Evolutionary conservation across 192 early-diverging fungal genomes (phyloP), one percentile per base, ranked within the genome.

Genomic region (Backusella tuberculispora): DNA sequence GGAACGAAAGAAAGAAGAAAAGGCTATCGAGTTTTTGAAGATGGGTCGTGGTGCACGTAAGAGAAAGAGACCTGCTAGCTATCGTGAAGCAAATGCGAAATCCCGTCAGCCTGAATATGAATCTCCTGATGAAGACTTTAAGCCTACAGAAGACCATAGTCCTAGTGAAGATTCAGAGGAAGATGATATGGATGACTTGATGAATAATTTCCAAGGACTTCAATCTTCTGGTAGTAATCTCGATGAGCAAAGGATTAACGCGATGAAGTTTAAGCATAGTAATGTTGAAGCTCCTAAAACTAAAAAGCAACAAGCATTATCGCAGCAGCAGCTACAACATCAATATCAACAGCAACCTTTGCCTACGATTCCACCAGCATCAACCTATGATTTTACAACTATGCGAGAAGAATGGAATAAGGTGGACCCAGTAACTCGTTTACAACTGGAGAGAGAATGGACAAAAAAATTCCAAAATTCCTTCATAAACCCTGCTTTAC

Each of bases 41-140:
- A 26, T 63, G 14, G 80, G 77, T 41, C 69, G 77, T 67, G 76
- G 73, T 17, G 67, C 72, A 21, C 67, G 80, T 29, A 81, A 78
- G 37, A 72, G 80, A 71, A 70, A 60, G 53, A 60, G 26, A 12
- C 53, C 53, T 13, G 21, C 10, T 13, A 60, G 26, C 24, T 60
- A 60, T 12, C 26, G 13, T 24, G 53, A 60, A 60, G 26, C 21
- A 12, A 24, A 24, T 8, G 21, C 21, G 24, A 60, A 60, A 24
- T 26, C 21, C 13, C 1, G 0, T 26, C 21, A 60, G 21, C 26
- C 53, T 2, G 53, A 24, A 13, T 60, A 19, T 34, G 29, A 34
- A 60, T 60, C 53, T 60, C 2, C 24, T 3, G 53, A 60, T 60
- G 53, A 24, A 2, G 53, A 60, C 21, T 60, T 60, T 12, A 60